A percentile compares a stretch with the other conserved stretches of the same genome.
Conservation (phyloP, 192 early-diverging fungal species). For the Gaertneriomyces semiglobifer region DNA sequence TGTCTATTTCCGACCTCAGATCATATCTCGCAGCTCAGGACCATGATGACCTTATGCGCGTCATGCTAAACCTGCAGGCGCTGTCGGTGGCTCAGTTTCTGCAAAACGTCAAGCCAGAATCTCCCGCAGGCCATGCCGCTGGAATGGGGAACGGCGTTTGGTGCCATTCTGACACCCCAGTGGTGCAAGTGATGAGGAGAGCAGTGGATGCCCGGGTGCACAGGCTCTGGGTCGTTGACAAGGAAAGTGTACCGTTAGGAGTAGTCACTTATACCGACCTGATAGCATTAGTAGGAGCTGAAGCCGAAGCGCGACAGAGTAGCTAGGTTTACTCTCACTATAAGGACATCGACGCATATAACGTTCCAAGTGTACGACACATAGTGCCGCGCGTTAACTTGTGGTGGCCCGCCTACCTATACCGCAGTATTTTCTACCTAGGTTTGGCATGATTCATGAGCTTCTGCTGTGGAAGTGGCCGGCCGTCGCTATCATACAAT, state of each 20-base stretch:
- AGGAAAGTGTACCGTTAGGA: conserved; percentile 17
- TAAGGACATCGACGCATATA: no score
- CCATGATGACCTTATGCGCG: conserved; percentile 6
- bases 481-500: no score
- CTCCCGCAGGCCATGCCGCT: neutral
- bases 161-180: conserved; percentile 9
- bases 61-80: conserved; percentile 3
- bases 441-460: no score
- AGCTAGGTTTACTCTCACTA: no score
- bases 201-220: conserved; percentile 13
- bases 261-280: conserved; percentile 19
- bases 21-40: conserved; percentile 5
- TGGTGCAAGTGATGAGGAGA: conserved; percentile 12
- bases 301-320: neutral
- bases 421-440: no score
- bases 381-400: no score
- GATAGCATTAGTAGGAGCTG: conserved; percentile 7
- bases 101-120: conserved; percentile 4
- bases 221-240: conserved; percentile 28
- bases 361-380: no score
- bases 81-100: conserved; percentile 32
- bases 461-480: no score
- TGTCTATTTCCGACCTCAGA: conserved; percentile 26
- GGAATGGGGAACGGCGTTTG: conserved; percentile 8
- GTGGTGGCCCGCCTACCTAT: no score